phyloP scores from a whole-genome alignment of 768 basidiomycete genomes.

The Trametes villosa region DNA sequence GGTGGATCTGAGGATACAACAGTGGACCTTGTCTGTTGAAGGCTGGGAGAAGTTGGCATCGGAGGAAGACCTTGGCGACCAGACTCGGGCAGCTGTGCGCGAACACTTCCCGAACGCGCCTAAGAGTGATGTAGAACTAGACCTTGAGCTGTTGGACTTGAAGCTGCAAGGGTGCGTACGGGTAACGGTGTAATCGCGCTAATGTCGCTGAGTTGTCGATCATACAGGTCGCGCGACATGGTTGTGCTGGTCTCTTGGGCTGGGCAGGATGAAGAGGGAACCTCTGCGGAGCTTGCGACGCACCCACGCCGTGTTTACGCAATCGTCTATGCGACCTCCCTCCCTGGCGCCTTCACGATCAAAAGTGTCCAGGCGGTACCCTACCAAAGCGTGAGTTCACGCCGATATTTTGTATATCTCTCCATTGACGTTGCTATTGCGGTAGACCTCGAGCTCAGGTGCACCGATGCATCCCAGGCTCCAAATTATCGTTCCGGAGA shows the following conservation, averaged over 20 bases:
- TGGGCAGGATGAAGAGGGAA: slow-evolving; percentile 48
- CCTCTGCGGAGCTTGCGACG: slow-evolving; percentile 44
- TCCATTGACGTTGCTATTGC: neutral
- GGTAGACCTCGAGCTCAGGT: slow-evolving; percentile 64
- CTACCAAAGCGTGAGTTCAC: slow-evolving; percentile 78
- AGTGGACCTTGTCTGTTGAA: slow-evolving; percentile 69
- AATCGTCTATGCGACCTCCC: slow-evolving; percentile 52
- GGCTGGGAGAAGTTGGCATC: slow-evolving; percentile 70
- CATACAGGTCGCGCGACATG: slow-evolving; percentile 51
- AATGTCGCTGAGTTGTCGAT: neutral
- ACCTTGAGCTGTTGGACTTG: slow-evolving; percentile 76
- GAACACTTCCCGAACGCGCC: slow-evolving; percentile 44
- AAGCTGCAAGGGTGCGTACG: slow-evolving; percentile 57
- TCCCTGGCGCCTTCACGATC: slow-evolving; percentile 48
- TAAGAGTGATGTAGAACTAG: slow-evolving; percentile 52
- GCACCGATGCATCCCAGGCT: slow-evolving; percentile 76
- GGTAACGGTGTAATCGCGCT: neutral
- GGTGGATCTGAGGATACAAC: slow-evolving; percentile 68
- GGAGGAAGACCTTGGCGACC: slow-evolving; percentile 58
- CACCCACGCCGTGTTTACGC: slow-evolving; percentile 67
- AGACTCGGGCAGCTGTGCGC: slow-evolving; percentile 53
- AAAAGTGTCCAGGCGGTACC: slow-evolving; percentile 62
- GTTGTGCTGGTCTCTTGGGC: slow-evolving; percentile 72
- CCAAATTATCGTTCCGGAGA: slow-evolving; percentile 61
- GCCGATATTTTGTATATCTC: slow-evolving; percentile 7